These are phyloP conservation scores for Phyllachora maydis DNA, from an alignment of 2,329 filamentous ascomycete genomes.

Conservation along the genomic window DNA sequence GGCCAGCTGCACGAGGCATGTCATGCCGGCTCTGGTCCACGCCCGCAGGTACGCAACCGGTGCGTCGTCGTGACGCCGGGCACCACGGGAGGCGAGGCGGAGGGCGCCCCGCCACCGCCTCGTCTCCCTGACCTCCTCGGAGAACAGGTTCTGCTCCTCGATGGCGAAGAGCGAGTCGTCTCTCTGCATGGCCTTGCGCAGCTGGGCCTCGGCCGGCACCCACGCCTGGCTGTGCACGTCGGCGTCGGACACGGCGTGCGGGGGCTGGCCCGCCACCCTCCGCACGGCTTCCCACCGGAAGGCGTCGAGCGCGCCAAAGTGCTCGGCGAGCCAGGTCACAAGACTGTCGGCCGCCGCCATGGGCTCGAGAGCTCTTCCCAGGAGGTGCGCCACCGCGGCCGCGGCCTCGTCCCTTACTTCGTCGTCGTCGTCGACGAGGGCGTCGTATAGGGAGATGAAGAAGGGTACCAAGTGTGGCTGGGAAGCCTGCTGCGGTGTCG, in stretches of 20 bases:
- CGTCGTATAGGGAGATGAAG: slow-evolving; percentile 50
- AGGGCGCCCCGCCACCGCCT: slow-evolving; percentile 33
- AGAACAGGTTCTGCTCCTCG: slow-evolving; percentile 88
- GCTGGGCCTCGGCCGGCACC: slow-evolving; percentile 15
- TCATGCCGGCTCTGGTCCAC: slow-evolving; percentile 6
- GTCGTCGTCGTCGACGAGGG: slow-evolving; percentile 78
- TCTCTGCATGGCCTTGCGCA: slow-evolving; percentile 23
- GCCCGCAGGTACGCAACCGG: slow-evolving; percentile 2
- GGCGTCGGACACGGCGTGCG: slow-evolving; percentile 2
- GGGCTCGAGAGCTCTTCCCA: slow-evolving; percentile 21
- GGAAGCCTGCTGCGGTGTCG: slow-evolving; percentile 7
- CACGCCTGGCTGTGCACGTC: slow-evolving; percentile 5
- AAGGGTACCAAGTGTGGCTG: slow-evolving; percentile 24
- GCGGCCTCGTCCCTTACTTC: slow-evolving; percentile 55
- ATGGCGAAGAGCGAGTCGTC: slow-evolving; percentile 60
- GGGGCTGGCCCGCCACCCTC: slow-evolving; percentile 22
- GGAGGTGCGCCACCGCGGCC: slow-evolving; percentile 20
- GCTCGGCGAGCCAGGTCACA: slow-evolving; percentile 17
- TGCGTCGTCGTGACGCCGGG: too few relatives aligned
- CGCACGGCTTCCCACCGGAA: slow-evolving; percentile 19
- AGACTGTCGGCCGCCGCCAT: slow-evolving; percentile 24
- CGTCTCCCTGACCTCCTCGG: slow-evolving; percentile 62
- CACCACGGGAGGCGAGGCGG: slow-evolving; percentile 4
- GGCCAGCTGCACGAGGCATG: slow-evolving; percentile 3
- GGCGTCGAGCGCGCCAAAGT: slow-evolving; percentile 12